A percentile compares a stretch with the other conserved stretches of the same genome.
These are phyloP conservation scores for Hawksworthiomyces lignivorus DNA, from an alignment of 2,329 filamentous ascomycete species.

Conservation along the genomic window DNA sequence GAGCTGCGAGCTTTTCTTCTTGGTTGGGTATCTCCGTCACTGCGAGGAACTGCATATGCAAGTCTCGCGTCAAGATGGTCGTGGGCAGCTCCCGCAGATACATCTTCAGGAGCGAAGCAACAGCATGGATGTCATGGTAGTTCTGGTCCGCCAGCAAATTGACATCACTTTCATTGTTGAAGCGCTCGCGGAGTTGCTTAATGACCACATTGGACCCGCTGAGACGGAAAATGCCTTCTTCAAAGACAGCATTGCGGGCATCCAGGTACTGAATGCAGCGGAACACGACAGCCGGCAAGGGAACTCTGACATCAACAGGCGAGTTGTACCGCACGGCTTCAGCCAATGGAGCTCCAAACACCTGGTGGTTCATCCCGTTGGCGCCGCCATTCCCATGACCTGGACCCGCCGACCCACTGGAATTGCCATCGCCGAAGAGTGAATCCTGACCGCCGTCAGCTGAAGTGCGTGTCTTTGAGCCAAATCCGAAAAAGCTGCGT, in stretches of 20 bases:
- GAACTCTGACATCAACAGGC: constrained; percentile 63
- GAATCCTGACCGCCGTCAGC: constrained; percentile 49
- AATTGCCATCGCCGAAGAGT: constrained; percentile 38
- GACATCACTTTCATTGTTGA: constrained; percentile 88
- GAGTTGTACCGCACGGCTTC: constrained; percentile 80
- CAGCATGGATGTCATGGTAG: constrained; percentile 92
- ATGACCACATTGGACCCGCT: constrained; percentile 97
- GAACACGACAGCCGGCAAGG: constrained; percentile 87
- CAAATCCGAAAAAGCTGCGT: constrained; percentile 66
- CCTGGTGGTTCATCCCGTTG: constrained; percentile 52
- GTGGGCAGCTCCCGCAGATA: constrained; percentile 89
- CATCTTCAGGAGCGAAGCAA: constrained; percentile 87
- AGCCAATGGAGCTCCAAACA: constrained; percentile 77
- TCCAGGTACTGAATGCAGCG: constrained; percentile 91
- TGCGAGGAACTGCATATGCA: constrained; percentile 81
- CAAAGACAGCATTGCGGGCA: constrained; percentile 67
- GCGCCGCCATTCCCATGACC: constrained; percentile 22
- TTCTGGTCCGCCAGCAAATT: constrained; percentile 75
- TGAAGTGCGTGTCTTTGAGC: constrained; percentile 51
- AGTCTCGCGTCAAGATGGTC: constrained; percentile 82
- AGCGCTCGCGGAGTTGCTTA: constrained; percentile 81
- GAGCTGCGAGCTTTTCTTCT: constrained; percentile 65
- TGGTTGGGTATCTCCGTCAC: constrained; percentile 73
- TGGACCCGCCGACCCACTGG: constrained; percentile 31
- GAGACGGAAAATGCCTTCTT: constrained; percentile 94